A percentile compares a stretch with the other conserved stretches of the same genome.
phyloP scores from a whole-genome alignment of 495 filamentous ascomycete species.

The Jackrogersella minutella region DNA sequence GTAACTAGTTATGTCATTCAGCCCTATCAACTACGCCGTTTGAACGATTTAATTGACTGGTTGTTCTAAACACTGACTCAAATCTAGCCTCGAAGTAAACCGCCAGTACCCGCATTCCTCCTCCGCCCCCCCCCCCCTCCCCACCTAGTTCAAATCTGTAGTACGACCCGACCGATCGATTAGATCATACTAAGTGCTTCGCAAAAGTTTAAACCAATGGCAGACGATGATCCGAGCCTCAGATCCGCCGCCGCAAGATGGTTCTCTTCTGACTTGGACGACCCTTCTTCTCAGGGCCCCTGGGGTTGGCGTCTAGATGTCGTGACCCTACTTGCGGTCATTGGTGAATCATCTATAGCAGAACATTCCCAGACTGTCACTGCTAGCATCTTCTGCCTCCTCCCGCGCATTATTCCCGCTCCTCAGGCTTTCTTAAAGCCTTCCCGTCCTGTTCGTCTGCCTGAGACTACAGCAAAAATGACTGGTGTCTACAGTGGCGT shows the following conservation, averaged over 20 bases:
- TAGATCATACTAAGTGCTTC: neutral
- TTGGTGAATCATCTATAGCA: conserved; percentile 66
- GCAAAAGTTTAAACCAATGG: conserved; percentile 24
- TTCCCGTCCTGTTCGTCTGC: conserved; percentile 63
- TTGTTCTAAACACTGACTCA: conserved; percentile 1
- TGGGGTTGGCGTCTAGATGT: conserved; percentile 65
- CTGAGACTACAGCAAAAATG: conserved; percentile 61
- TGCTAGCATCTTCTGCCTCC: conserved; percentile 60
- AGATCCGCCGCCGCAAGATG: conserved; percentile 34
- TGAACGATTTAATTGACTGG: conserved; percentile 16
- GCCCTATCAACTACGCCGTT: neutral
- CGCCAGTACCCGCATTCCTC: conserved; percentile 13
- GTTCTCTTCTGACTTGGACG: conserved; percentile 49
- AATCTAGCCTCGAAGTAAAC: conserved; percentile 16
- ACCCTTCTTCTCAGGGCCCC: conserved; percentile 37
- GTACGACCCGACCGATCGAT: neutral
- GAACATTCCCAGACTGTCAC: conserved; percentile 66
- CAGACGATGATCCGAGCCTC: conserved; percentile 20
- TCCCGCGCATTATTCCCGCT: conserved; percentile 72
- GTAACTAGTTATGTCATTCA: neutral
- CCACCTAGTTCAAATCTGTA: neutral
- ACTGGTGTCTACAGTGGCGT: conserved; percentile 66
- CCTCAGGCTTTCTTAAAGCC: conserved; percentile 70
- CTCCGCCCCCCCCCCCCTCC: neutral
- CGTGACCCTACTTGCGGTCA: conserved; percentile 68